These are phyloP conservation scores for Phylloporus sp. DNA, from an alignment of 768 basidiomycete species.

Conservation along the genomic window DNA sequence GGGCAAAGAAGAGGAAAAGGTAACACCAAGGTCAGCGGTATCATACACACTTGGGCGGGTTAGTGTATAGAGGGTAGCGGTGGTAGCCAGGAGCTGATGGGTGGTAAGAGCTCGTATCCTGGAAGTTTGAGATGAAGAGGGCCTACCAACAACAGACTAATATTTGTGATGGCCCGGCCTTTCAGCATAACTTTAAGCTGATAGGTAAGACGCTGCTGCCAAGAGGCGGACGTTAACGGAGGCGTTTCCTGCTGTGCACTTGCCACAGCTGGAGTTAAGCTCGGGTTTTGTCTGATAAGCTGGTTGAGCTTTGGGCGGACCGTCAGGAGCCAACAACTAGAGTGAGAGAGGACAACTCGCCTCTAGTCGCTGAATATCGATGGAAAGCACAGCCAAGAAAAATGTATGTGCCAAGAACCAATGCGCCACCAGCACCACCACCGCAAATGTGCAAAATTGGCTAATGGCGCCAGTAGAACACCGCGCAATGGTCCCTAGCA, in stretches of 20 bases:
- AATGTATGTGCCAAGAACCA: constrained; percentile 98
- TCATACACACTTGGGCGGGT: constrained; percentile 47
- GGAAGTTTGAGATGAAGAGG: background rate
- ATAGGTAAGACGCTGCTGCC: constrained; percentile 28
- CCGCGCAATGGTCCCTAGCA: constrained; percentile 71
- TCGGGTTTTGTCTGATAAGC: constrained; percentile 69
- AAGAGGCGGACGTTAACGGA: constrained; percentile 20
- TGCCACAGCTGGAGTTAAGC: constrained; percentile 43
- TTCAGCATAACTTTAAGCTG: constrained; percentile 44
- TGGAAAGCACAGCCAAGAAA: constrained; percentile 90
- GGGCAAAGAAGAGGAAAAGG: constrained; percentile 23
- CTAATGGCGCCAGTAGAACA: constrained; percentile 77
- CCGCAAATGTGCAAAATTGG: constrained; percentile 90
- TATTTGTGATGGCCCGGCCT: constrained; percentile 69
- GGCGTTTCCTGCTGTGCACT: constrained; percentile 21
- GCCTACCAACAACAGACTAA: constrained; percentile 73
- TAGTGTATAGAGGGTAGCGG: constrained; percentile 67
- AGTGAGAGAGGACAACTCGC: constrained; percentile 30
- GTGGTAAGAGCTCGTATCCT: constrained; percentile 2
- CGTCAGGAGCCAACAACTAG: constrained; percentile 9
- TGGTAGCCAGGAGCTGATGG: constrained; percentile 67
- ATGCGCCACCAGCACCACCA: constrained; percentile 91
- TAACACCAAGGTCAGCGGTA: constrained; percentile 19
- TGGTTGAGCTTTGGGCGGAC: constrained; percentile 62
- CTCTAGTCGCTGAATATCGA: constrained; percentile 93